Conservation (phyloP, 2,329 filamentous ascomycete species). For the Onygena corvina region DNA sequence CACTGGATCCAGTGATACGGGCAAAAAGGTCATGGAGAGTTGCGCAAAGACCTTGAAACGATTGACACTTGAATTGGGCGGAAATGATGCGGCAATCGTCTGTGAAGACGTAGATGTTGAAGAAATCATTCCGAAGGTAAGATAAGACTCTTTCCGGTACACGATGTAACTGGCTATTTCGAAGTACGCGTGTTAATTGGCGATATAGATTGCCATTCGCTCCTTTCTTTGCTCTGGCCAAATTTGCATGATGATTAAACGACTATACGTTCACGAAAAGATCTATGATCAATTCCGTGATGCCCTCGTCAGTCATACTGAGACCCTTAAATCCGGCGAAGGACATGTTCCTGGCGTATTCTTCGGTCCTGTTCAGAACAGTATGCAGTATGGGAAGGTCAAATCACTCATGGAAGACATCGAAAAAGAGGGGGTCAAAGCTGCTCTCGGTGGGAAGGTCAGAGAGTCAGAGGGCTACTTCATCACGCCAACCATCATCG, state of each 20-base stretch:
- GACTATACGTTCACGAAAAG: slow-evolving; percentile 46
- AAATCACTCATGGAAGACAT: slow-evolving; percentile 44
- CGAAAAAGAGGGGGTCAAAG: slow-evolving; percentile 40
- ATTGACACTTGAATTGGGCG: slow-evolving; percentile 50
- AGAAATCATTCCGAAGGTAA: slow-evolving; percentile 35
- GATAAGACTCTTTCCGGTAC: too few species aligned
- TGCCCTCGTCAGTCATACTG: slow-evolving; percentile 34
- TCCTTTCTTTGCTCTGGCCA: slow-evolving; percentile 35
- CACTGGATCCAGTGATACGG: slow-evolving; percentile 49
- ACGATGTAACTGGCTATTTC: too few species aligned
- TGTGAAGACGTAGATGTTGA: slow-evolving; percentile 46
- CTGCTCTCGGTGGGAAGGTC: slow-evolving; percentile 38
- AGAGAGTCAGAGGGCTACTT: slow-evolving; percentile 36
- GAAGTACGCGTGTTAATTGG: not conserved
- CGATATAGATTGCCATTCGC: slow-evolving; percentile 19
- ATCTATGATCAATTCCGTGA: slow-evolving; percentile 41
- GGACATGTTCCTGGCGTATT: slow-evolving; percentile 30
- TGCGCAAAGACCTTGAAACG: slow-evolving; percentile 48
- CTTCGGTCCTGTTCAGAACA: slow-evolving; percentile 51
- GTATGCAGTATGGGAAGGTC: slow-evolving; percentile 48
- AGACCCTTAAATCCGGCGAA: slow-evolving; percentile 19
- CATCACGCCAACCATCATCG: slow-evolving; percentile 44
- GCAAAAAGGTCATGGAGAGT: slow-evolving; percentile 50
- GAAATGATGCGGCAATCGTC: slow-evolving; percentile 51
- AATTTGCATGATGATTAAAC: slow-evolving; percentile 43